phyloP scores from a whole-genome alignment of 768 basidiomycete genomes.

The Austroboletus festivus region DNA sequence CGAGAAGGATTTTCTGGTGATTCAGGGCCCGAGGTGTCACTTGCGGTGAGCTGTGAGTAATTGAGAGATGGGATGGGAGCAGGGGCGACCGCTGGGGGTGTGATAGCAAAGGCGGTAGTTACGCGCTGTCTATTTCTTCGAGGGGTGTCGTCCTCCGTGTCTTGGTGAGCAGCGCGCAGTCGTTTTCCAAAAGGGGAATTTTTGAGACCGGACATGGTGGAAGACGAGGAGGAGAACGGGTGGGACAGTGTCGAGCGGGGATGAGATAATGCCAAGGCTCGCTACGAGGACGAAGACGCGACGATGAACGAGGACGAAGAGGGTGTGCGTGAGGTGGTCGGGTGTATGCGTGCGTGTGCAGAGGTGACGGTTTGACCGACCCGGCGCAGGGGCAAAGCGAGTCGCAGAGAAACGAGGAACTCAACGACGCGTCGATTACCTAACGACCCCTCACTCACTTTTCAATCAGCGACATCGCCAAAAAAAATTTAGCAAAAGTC shows the following conservation, averaged over 20 bases:
- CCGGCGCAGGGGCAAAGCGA: conserved; percentile 25
- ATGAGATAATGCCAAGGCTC: conserved; percentile 3
- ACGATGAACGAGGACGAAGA: background rate
- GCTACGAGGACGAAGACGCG: background rate
- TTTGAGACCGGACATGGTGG: conserved; percentile 68
- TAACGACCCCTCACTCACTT: conserved; percentile 16
- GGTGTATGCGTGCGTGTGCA: conserved; percentile 2
- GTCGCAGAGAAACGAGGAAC: conserved; percentile 17
- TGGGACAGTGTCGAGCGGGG: background rate
- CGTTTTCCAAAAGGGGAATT: conserved; percentile 85
- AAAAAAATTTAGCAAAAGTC: conserved; percentile 6
- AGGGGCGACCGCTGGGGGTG: conserved; percentile 31
- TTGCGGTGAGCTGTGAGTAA: conserved; percentile 48
- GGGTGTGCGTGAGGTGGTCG: background rate
- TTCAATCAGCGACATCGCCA: conserved; percentile 25
- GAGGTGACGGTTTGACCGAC: conserved; percentile 10
- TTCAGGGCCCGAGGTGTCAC: conserved; percentile 46
- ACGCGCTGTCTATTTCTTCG: conserved; percentile 50
- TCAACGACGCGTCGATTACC: conserved; percentile 33
- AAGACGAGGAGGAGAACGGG: background rate
- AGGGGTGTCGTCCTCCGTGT: conserved; percentile 51
- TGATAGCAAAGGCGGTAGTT: conserved; percentile 52
- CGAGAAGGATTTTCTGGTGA: conserved; percentile 35
- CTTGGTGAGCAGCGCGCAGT: conserved; percentile 67
- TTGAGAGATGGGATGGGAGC: conserved; percentile 56